Base-by-base conservation (phyloP, 2,329 filamentous ascomycete species). In the Penicillium sp. region DNA sequence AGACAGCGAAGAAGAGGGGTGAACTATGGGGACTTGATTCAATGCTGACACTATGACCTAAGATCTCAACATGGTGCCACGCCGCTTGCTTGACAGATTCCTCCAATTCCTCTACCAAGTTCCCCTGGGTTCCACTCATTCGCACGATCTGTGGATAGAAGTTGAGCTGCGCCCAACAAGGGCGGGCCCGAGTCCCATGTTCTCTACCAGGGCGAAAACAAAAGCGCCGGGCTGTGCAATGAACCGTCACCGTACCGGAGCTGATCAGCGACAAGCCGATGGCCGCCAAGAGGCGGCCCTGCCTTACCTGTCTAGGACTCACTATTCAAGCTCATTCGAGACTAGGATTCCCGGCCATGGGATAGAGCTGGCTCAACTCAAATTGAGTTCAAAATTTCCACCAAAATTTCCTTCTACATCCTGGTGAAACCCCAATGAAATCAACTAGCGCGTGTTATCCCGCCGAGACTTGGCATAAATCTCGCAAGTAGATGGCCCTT, bases 1-100 rank as follows among this genome's bases (percentile, higher is more conserved):
- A n/a, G 51, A 57, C 6, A 51, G 47, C 5, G 53, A 53, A 3
- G 62, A 63, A 10, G 34, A 58, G 43, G 43, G 55, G 6, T 55
- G 55, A 54, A 22, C 15, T 31, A 38, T 12, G 25, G 25, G 25
- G 43, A 56, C 20, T 45, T 45, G 12, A 48, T 4, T 2, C 6
- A 25, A 31, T 22, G 3, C 6, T 28, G 50, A 53, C 14, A 38
- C 17, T 6, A 47, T 31, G 25, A 47, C 28, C 22, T 45, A 22
- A 25, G 25, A 49, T 34, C 2, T 10, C 10, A 34, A 14, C 15
- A 20, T 35, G 14, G n/a, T 49, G 28, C 28, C 10, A 20, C 34
- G 11, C 7, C 20, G 15, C 31, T 35, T 25, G 42, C 12, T 49
- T 12, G 47, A 48, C n/a, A 22, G 20, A 17, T 5, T 17, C 2